Percentiles rank a stretch among this genome's conserved stretches.
Conservation (phyloP, 164 flowering plant genomes). For the Malania oleifera region DNA sequence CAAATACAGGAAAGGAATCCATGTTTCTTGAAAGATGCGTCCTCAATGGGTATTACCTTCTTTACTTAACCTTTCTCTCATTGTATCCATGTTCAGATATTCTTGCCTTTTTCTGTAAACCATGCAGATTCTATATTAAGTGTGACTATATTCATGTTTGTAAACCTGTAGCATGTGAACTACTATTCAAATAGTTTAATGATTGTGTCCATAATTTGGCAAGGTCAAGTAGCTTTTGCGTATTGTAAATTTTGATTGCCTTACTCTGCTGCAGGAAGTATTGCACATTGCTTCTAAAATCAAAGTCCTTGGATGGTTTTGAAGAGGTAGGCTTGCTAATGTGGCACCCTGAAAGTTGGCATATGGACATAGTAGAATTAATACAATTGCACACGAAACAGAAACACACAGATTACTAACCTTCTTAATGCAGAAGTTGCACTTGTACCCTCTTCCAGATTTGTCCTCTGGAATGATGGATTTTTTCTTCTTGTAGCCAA, state of each 20-base stretch:
- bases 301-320: constrained; percentile 23
- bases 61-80: not conserved
- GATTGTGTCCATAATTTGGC: not conserved
- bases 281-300: constrained; percentile 56
- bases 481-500: too few relatives aligned
- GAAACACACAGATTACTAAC: too few relatives aligned
- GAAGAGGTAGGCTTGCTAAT: constrained; percentile 39
- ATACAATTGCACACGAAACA: too few relatives aligned
- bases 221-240: not conserved
- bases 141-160: too few relatives aligned
- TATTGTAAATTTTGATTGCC: constrained; percentile 3
- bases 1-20: constrained; percentile 87
- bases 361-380: not conserved
- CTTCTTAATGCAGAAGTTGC: too few relatives aligned
- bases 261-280: constrained; percentile 56
- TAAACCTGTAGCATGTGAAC: too few relatives aligned
- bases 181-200: too few relatives aligned
- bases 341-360: not conserved
- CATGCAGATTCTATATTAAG: not conserved
- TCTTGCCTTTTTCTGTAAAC: not conserved
- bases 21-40: constrained; percentile 82
- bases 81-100: not conserved
- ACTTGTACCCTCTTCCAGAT: too few relatives aligned
- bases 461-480: too few relatives aligned
- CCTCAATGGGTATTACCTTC: constrained; percentile 49